Evolutionary conservation across 2,329 filamentous ascomycete species (phyloP).

Genomic region (Neonectria ditissima): DNA sequence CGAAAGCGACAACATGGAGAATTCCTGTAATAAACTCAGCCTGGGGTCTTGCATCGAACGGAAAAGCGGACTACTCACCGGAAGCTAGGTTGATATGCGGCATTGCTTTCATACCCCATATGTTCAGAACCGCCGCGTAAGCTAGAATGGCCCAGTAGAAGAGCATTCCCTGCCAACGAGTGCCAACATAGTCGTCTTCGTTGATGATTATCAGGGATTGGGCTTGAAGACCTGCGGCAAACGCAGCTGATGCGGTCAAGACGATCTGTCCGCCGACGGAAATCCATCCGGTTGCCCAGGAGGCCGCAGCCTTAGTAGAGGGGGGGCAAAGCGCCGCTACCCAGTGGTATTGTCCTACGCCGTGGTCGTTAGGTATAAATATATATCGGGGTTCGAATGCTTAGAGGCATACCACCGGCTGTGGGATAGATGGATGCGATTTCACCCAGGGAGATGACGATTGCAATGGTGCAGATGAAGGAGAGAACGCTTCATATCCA

Average conservation of each 20-base stretch:
- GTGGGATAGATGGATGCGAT: constrained; percentile 54
- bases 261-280: constrained; percentile 60
- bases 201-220: constrained; percentile 59
- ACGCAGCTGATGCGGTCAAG: constrained; percentile 60
- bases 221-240: constrained; percentile 57
- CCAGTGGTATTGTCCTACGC: constrained; percentile 59
- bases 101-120: constrained; percentile 54
- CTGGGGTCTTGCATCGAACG: neutral
- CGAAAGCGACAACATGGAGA: constrained; percentile 45
- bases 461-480: constrained; percentile 53
- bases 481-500: constrained; percentile 52
- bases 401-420: constrained; percentile 43
- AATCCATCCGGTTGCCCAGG: constrained; percentile 55
- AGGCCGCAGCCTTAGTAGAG: constrained; percentile 15
- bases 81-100: constrained; percentile 51
- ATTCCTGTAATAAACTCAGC: constrained; percentile 34
- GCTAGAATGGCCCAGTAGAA: constrained; percentile 59
- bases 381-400: neutral
- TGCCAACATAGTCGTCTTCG: constrained; percentile 52
- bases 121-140: constrained; percentile 54
- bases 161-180: constrained; percentile 59
- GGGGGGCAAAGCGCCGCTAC: constrained; percentile 51
- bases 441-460: constrained; percentile 55
- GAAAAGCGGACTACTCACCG: constrained; percentile 4
- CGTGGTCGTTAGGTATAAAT: neutral